A percentile compares a stretch with the other conserved stretches of the same genome.
Evolutionary conservation across 495 filamentous ascomycete species (phyloP).

Genomic region (Penicillium psychrofluorescens): DNA sequence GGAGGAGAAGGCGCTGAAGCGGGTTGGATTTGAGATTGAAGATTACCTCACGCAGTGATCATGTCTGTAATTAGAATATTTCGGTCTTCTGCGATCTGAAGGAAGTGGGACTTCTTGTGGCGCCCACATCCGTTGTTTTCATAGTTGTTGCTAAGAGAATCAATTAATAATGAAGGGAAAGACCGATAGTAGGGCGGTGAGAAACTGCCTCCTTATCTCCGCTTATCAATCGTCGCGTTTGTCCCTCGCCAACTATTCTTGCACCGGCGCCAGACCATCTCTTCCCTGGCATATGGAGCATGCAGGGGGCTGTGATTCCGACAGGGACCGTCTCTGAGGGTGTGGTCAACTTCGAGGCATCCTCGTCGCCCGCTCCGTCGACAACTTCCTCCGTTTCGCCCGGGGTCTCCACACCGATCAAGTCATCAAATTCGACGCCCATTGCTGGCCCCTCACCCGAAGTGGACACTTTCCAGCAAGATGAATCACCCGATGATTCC

Average conservation of each 20-base stretch:
- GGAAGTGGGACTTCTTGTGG: too few species aligned
- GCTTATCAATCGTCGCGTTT: background rate
- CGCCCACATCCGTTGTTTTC: too few species aligned
- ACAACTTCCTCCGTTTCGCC: background rate
- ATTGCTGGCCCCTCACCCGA: background rate
- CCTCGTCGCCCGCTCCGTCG: background rate
- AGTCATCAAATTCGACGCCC: background rate
- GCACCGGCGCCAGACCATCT: background rate
- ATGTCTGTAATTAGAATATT: background rate
- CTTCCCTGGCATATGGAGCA: background rate
- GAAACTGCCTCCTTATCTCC: background rate
- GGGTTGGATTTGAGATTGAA: constrained; percentile 75
- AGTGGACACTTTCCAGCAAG: background rate
- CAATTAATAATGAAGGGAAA: too few species aligned
- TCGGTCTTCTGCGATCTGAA: background rate
- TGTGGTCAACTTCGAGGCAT: too few species aligned
- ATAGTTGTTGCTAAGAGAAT: too few species aligned
- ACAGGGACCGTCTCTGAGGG: too few species aligned
- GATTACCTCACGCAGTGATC: constrained; percentile 58
- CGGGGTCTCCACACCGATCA: background rate
- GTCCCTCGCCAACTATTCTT: background rate
- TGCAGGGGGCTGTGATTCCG: background rate
- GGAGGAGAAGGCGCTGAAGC: constrained; percentile 59
- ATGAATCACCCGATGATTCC: background rate
- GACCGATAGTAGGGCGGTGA: background rate